Conservation (phyloP, 352 stramenopile genomes). For the Phytophthora pinifolia region DNA sequence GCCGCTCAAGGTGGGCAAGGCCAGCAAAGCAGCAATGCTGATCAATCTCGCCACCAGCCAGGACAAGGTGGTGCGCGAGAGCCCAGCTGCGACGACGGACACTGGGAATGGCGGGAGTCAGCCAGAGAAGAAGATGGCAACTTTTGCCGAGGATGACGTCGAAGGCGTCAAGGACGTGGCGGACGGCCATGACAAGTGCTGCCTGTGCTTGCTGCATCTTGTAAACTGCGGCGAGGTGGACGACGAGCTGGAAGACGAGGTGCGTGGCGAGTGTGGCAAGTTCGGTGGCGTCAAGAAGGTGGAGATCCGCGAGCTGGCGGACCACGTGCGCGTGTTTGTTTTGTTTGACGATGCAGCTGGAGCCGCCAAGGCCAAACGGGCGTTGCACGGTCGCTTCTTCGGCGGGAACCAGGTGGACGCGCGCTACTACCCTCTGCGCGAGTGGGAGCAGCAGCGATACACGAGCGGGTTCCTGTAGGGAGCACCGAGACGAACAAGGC, state of each 20-base stretch:
- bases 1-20: slow-evolving; percentile 77
- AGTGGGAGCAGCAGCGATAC: slow-evolving; percentile 51
- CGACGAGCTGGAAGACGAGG: slow-evolving; percentile 66
- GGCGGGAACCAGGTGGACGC: slow-evolving; percentile 73
- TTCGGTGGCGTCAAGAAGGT: slow-evolving; percentile 62
- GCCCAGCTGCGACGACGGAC: slow-evolving; percentile 12
- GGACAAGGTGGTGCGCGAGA: slow-evolving; percentile 59
- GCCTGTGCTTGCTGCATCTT: slow-evolving; percentile 74
- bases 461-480: slow-evolving; percentile 54
- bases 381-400: slow-evolving; percentile 76
- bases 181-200: slow-evolving; percentile 43
- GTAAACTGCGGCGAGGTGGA: slow-evolving; percentile 73
- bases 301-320: slow-evolving; percentile 56
- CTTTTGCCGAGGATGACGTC: slow-evolving; percentile 59
- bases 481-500: slow-evolving; percentile 8
- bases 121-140: slow-evolving; percentile 26
- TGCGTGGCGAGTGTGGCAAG: slow-evolving; percentile 62
- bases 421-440: slow-evolving; percentile 53
- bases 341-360: slow-evolving; percentile 54
- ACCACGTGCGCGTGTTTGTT: slow-evolving; percentile 82
- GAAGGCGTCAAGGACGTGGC: slow-evolving; percentile 54
- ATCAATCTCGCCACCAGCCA: slow-evolving; percentile 68
- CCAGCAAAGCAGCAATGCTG: slow-evolving; percentile 59
- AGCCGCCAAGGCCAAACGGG: slow-evolving; percentile 50
- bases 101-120: background rate